These are phyloP conservation scores for Mycena vitilis DNA, from an alignment of 768 basidiomycete species.

Conservation along the genomic window DNA sequence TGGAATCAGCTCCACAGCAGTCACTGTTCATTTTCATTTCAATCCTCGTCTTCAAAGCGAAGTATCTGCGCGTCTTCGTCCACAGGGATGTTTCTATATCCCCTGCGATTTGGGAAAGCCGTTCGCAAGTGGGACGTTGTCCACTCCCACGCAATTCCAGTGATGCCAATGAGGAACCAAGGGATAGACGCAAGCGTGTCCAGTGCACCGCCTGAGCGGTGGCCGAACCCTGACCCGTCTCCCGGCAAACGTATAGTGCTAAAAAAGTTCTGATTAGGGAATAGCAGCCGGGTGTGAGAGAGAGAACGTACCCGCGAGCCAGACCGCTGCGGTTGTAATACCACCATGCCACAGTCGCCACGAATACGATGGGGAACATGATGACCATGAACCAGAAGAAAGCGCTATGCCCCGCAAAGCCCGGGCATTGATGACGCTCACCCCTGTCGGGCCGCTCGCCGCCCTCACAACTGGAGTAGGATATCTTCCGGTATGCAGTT, in stretches of 20 bases:
- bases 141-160: conserved; percentile 78
- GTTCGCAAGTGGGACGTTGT: conserved; percentile 61
- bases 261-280: conserved; percentile 26
- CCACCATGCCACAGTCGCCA: conserved; percentile 81
- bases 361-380: conserved; percentile 80
- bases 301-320: conserved; percentile 75
- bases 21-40: conserved; percentile 13
- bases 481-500: conserved; percentile 91
- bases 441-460: conserved; percentile 87
- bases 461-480: conserved; percentile 87
- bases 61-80: conserved; percentile 92
- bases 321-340: conserved; percentile 83
- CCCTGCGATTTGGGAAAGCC: conserved; percentile 62
- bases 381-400: conserved; percentile 90
- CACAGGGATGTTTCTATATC: conserved; percentile 82
- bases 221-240: conserved; percentile 53
- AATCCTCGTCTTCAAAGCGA: conserved; percentile 84
- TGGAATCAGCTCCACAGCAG: conserved; percentile 26
- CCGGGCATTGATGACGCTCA: conserved; percentile 80
- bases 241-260: conserved; percentile 86
- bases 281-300: conserved; percentile 8
- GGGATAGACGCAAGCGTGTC: conserved; percentile 89
- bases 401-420: conserved; percentile 74
- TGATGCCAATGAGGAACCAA: conserved; percentile 87
- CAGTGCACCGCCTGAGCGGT: conserved; percentile 60